These are phyloP conservation scores for Luffa acutangula DNA, from an alignment of 306 rosid genomes.

Conservation along the genomic window DNA sequence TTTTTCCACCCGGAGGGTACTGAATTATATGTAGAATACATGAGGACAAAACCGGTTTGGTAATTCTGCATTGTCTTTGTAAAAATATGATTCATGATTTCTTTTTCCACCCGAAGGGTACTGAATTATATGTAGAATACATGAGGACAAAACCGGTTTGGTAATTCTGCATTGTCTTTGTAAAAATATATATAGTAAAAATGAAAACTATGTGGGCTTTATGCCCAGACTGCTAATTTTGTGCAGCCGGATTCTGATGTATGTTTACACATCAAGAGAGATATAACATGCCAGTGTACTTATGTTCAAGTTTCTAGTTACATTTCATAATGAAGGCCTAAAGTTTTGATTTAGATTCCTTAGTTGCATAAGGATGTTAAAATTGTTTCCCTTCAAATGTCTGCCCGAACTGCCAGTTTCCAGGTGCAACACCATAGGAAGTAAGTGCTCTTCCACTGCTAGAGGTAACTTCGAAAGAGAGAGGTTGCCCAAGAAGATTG, in stretches of 20 bases:
- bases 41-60: not conserved
- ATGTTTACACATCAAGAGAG: not conserved
- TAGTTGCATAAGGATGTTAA: constrained; percentile 3
- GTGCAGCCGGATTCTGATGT: not conserved
- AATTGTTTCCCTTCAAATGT: constrained; percentile 88
- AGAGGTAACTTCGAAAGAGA: constrained; percentile 80
- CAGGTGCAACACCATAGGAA: constrained; percentile 75
- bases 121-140: not conserved
- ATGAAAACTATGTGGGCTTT: not conserved
- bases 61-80: not conserved
- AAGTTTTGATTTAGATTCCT: not conserved
- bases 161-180: not conserved
- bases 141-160: not conserved
- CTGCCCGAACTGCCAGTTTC: constrained; percentile 73
- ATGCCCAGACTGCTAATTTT: not conserved
- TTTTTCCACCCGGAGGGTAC: not conserved
- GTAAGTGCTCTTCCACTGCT: constrained; percentile 74
- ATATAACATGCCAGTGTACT: not conserved
- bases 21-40: not conserved
- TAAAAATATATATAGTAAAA: not conserved
- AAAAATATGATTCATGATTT: no score
- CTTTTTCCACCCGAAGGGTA: no score
- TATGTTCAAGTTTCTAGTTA: not conserved
- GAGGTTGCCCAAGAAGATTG: constrained; percentile 70
- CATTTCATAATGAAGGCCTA: not conserved